Base-by-base conservation (phyloP, 1,139 yeast species). In the Taphrina flavorubra region DNA sequence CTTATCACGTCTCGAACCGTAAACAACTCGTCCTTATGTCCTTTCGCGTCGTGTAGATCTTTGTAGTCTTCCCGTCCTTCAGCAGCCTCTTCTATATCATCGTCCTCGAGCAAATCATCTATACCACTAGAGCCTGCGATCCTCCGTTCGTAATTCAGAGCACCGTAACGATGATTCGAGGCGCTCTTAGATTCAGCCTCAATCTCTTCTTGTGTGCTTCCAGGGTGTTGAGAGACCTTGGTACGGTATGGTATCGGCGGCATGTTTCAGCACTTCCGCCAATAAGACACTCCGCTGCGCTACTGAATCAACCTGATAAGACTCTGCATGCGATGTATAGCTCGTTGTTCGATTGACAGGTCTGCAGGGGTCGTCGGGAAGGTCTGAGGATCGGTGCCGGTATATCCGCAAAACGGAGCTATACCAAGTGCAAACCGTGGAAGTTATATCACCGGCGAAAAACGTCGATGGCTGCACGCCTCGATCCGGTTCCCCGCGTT, bases 211-310 rank as follows among this genome's bases (percentile, higher is more conserved):
- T 20, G 20, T 10, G 14, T 46, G 7, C 51, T 46, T 10, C 51
- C 51, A 46, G 51, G 51, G n/a, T 46, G 51, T 25, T n/a, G 51
- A 3, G 51, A 16, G 0, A 89, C 92, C 71, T 86, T 79, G 72
- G 83, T 83, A 47, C 76, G 72, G 73, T 81, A 87, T 81, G 86
- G 79, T 1, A 82, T 80, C 62, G 78, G 76, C 4, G 51, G 25
- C 51, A 46, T 46, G 11, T 16, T 14, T 39, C 14, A 39, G 42
- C 42, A 10, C 42, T 39, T 2, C 31, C 31, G 31, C 4, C 4
- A 25, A 25, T 25, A 4, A 4, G 2, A 25, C 31, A 25, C 2
- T 25, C 4, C 1, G 4, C 4, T 25, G 31, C 31, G 31, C 4
- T 25, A 25, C 31, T 25, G 4, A 25, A 25, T 2, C 31, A 4